These are phyloP conservation scores for Diplotaxis tenuifolia DNA, from an alignment of 345 rosid species.

Conservation along the genomic window DNA sequence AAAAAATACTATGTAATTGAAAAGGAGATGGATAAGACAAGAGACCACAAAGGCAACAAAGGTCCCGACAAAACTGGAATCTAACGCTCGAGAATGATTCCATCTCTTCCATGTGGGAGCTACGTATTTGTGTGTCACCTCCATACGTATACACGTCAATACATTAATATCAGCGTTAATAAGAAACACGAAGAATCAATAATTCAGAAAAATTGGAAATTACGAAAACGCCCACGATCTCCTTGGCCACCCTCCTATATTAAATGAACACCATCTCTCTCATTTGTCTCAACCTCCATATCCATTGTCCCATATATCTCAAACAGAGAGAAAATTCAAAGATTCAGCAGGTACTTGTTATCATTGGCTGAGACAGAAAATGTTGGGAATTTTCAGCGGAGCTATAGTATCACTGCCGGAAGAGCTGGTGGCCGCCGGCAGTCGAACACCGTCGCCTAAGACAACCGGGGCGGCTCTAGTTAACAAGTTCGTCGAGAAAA, in stretches of 20 bases:
- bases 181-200: slow-evolving; percentile 9
- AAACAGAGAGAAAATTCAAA: not conserved
- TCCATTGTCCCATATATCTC: slow-evolving; percentile 3
- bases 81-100: slow-evolving; percentile 34
- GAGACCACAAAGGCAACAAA: slow-evolving; percentile 18
- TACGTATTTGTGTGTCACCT: not conserved
- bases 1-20: not conserved
- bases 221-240: slow-evolving; percentile 21
- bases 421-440: slow-evolving; percentile 92
- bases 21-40: slow-evolving; percentile 28
- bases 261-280: slow-evolving; percentile 7
- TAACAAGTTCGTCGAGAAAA: slow-evolving; percentile 58
- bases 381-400: slow-evolving; percentile 93
- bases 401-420: slow-evolving; percentile 78
- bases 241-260: slow-evolving; percentile 4
- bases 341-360: not conserved
- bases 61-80: slow-evolving; percentile 17
- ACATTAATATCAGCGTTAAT: slow-evolving; percentile 26
- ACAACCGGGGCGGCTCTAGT: slow-evolving; percentile 56
- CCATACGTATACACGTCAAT: slow-evolving; percentile 5
- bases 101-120: slow-evolving; percentile 9
- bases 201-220: not conserved
- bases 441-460: slow-evolving; percentile 93
- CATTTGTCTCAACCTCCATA: slow-evolving; percentile 4
- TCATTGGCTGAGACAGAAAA: slow-evolving; percentile 26